Percentiles rank a stretch among this genome's conserved stretches.
Evolutionary conservation across 352 stramenopile genomes (phyloP).

Genomic region (Phytophthora lateralis): DNA sequence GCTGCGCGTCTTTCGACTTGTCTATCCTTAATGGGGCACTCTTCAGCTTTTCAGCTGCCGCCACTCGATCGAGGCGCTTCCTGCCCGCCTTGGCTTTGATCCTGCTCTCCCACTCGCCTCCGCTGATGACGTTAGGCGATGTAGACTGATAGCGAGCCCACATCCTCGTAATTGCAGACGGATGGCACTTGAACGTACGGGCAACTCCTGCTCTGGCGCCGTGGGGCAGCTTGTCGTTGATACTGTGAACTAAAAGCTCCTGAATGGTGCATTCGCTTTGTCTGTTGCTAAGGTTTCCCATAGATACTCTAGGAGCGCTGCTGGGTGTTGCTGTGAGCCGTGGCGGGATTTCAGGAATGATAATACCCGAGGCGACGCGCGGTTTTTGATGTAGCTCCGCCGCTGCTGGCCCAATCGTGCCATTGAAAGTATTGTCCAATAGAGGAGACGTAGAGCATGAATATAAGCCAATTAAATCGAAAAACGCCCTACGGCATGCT

Average conservation of each 20-base stretch:
- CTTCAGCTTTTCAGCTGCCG: conserved; percentile 3
- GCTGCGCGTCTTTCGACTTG: conserved; percentile 1
- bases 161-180: neutral
- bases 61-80: conserved; percentile 8
- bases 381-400: neutral
- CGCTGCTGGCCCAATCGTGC: neutral
- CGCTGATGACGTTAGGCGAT: conserved; percentile 1
- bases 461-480: conserved; percentile 9
- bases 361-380: neutral
- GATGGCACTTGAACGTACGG: neutral
- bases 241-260: neutral
- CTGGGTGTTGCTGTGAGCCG: conserved; percentile 3
- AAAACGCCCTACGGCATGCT: neutral
- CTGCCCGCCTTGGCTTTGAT: neutral
- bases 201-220: conserved; percentile 1
- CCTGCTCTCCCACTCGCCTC: conserved; percentile 8
- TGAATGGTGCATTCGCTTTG: too few relatives aligned
- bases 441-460: neutral
- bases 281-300: neutral
- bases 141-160: conserved; percentile 1
- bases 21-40: too few relatives aligned
- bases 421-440: conserved; percentile 1
- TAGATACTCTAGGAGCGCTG: conserved; percentile 2
- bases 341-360: conserved; percentile 8
- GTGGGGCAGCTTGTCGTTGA: neutral